Percentiles rank a stretch among this genome's conserved stretches.
phyloP scores from a whole-genome alignment of 2,329 filamentous ascomycete species.

The Nannizziopsis barbatae region DNA sequence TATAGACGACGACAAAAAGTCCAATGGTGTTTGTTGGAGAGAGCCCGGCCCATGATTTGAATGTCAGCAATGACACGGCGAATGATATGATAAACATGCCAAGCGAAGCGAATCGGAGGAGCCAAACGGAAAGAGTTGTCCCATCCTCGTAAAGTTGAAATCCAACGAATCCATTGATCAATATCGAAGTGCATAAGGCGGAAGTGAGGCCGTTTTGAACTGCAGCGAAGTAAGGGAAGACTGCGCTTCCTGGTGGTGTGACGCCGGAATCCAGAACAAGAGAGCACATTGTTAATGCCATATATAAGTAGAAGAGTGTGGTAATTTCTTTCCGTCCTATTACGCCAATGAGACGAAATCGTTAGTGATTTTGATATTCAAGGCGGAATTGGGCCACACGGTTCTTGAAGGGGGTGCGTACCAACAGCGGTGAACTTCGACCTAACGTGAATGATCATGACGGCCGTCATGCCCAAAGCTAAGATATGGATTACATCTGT shows the following conservation, averaged over 20 bases:
- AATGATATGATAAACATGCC: slow-evolving; percentile 79
- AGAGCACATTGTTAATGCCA: slow-evolving; percentile 77
- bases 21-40: slow-evolving; percentile 76
- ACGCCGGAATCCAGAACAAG: slow-evolving; percentile 89
- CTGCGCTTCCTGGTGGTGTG: slow-evolving; percentile 64
- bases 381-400: no score
- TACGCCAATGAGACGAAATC: background rate
- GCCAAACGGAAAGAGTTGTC: slow-evolving; percentile 85
- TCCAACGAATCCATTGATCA: slow-evolving; percentile 96
- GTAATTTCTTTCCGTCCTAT: slow-evolving; percentile 59
- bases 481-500: slow-evolving; percentile 86
- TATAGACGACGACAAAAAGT: slow-evolving; percentile 81
- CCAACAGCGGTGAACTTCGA: slow-evolving; percentile 97
- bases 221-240: slow-evolving; percentile 86
- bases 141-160: slow-evolving; percentile 98
- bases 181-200: slow-evolving; percentile 72
- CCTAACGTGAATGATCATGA: slow-evolving; percentile 94
- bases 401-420: slow-evolving; percentile 44
- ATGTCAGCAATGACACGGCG: slow-evolving; percentile 78
- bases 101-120: slow-evolving; percentile 66
- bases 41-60: slow-evolving; percentile 81
- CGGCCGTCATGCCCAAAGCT: slow-evolving; percentile 80
- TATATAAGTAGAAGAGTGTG: slow-evolving; percentile 95
- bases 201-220: slow-evolving; percentile 76
- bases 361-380: slow-evolving; percentile 5